Evolutionary conservation across 768 basidiomycete genomes (phyloP).

Genomic region (Cystofilobasidium capitatum): DNA sequence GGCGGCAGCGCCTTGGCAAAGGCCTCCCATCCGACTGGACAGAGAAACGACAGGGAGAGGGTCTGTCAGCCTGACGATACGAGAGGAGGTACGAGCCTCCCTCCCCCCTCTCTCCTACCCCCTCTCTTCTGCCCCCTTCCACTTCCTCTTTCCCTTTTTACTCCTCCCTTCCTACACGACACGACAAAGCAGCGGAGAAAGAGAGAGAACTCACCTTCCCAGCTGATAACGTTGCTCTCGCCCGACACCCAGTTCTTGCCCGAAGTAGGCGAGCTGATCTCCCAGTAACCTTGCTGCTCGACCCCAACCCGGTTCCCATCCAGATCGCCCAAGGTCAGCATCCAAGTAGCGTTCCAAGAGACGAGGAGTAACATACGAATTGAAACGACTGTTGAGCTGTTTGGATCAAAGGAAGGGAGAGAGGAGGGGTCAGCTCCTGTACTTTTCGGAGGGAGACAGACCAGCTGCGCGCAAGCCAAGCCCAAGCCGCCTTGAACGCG

Average conservation of each 20-base stretch:
- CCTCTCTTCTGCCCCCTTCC: background rate
- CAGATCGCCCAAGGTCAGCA: background rate
- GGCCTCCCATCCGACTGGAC: constrained; percentile 7
- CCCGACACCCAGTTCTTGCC: background rate
- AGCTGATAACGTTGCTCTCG: background rate
- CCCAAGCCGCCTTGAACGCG: background rate
- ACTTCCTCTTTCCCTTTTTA: background rate
- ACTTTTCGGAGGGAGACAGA: background rate
- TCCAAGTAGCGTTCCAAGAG: background rate
- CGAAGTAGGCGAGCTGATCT: background rate
- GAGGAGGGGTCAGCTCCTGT: background rate
- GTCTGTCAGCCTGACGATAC: background rate
- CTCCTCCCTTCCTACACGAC: background rate
- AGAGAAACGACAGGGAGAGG: background rate
- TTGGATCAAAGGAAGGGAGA: background rate
- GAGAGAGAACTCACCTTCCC: background rate
- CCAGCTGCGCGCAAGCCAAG: background rate
- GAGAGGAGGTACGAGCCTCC: background rate
- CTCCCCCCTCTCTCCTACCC: too few species aligned
- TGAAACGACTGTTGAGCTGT: background rate
- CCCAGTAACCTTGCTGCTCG: background rate
- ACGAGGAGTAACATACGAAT: background rate
- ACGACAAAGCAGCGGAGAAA: background rate
- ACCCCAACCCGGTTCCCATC: too few species aligned
- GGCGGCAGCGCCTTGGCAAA: background rate